Evolutionary conservation across 129 eudicot genomes (phyloP).

Genomic region (Deinandra increscens): DNA sequence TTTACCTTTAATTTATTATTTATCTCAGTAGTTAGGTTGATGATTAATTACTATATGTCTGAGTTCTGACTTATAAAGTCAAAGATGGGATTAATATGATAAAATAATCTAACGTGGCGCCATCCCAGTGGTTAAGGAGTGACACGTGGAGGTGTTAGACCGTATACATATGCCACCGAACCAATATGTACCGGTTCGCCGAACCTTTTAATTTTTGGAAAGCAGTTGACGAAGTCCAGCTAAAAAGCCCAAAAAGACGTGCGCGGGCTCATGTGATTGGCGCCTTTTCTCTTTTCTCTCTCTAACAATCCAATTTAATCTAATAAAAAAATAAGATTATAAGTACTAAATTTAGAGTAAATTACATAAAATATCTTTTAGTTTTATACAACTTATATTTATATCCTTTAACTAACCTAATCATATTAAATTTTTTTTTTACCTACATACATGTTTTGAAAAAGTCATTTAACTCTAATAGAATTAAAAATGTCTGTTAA

Average conservation of each 20-base stretch:
- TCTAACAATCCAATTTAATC: neutral
- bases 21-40: too few species aligned
- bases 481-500: too few species aligned
- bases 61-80: conserved; percentile 14
- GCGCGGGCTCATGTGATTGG: conserved; percentile 33
- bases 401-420: too few species aligned
- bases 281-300: conserved; percentile 27
- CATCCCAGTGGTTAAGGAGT: neutral
- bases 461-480: too few species aligned
- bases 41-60: neutral
- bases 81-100: neutral
- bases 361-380: too few species aligned
- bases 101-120: conserved; percentile 6
- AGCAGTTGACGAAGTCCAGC: conserved; percentile 22
- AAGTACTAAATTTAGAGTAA: too few species aligned
- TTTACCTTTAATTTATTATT: too few species aligned
- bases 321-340: neutral
- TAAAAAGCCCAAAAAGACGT: conserved; percentile 23
- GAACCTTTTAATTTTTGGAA: neutral
- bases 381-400: too few species aligned
- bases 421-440: too few species aligned
- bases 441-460: too few species aligned
- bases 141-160: neutral
- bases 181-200: conserved; percentile 3
- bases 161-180: too few species aligned